Evolutionary conservation across 768 basidiomycete genomes (phyloP), one percentile per base, ranked within the genome.

Genomic region (Serendipita sp.): DNA sequence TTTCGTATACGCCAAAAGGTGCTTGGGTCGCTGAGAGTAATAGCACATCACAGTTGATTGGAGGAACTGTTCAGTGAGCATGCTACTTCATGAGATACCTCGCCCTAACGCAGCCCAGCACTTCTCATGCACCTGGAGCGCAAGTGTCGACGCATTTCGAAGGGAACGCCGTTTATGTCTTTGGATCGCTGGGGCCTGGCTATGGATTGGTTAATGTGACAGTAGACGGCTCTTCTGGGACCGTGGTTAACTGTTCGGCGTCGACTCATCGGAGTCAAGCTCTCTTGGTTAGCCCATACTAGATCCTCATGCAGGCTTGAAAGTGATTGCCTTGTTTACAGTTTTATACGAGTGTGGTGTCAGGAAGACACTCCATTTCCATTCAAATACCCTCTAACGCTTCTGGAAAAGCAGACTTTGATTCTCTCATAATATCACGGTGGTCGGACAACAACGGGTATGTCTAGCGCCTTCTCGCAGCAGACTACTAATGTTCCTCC

Each of bases 371-470:
- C 53, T 58, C 53, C 31, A n/a, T 58, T 11, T 26, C 17, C 17
- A 11, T 58, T 11, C 53, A 58, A 31, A 58, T 58, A 11, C 53
- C 53, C 13, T n/a, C 53, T 11, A 58, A 58, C 31, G 4, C 53
- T 26, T 58, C 53, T 34, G 24, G n/a, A 4, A 22, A 4, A n/a
- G 17, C 28, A 1, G 26, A 58, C 28, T n/a, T 58, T 58, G 53
- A 58, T n/a, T n/a, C 31, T 34, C 11, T 58, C 11, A 28, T 31
- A 9, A 28, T 58, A 24, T 26, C 53, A 34, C 53, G 53, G 26
- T 58, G 53, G 53, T 58, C 53, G 11, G 53, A 58, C 33, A 58
- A 58, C 28, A 58, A 58, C 31, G 53, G 53, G 53, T 58, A 58
- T 13, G 53, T 58, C 4, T 34, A 24, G 11, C 20, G 9, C n/a